Conservation (phyloP, 2,329 filamentous ascomycete species). For the Paracamarosporium sp. region DNA sequence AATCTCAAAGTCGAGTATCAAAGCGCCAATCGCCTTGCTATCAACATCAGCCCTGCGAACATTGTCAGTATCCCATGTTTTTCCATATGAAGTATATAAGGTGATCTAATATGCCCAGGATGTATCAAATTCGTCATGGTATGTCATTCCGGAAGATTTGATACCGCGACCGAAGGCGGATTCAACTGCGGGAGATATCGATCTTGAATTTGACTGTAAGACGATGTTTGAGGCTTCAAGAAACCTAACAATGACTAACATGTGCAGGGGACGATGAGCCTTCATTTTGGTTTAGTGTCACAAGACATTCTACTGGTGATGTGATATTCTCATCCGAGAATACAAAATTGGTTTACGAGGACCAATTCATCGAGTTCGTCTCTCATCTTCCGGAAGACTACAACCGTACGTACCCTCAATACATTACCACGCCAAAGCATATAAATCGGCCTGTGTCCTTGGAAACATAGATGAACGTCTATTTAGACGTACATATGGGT, state of each 20-base stretch:
- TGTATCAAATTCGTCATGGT: constrained; percentile 69
- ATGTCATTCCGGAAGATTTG: constrained; percentile 68
- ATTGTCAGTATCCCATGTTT: constrained; percentile 47
- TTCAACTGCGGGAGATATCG: constrained; percentile 44
- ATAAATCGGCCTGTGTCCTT: not conserved
- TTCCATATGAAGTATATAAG: not conserved
- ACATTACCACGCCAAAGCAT: not conserved
- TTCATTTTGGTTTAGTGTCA: constrained; percentile 63
- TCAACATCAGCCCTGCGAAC: constrained; percentile 73
- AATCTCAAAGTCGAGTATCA: constrained; percentile 73
- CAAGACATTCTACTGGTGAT: constrained; percentile 66
- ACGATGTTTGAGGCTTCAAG: not conserved
- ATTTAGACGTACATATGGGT: too few species aligned
- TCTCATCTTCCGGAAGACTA: constrained; percentile 72
- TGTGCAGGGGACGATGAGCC: constrained; percentile 61
- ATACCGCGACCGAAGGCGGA: constrained; percentile 64
- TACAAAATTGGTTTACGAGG: constrained; percentile 72
- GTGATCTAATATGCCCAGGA: constrained; percentile 37
- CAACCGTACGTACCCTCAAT: constrained; percentile 53
- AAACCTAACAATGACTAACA: not conserved
- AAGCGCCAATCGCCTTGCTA: constrained; percentile 68
- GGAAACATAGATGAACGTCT: not conserved
- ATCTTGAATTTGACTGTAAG: constrained; percentile 56
- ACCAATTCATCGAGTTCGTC: constrained; percentile 79
- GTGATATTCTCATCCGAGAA: constrained; percentile 72